Percentiles rank a stretch among this genome's conserved stretches.
These are phyloP conservation scores for Anacardium occidentale DNA, from an alignment of 345 rosid species.

Conservation along the genomic window DNA sequence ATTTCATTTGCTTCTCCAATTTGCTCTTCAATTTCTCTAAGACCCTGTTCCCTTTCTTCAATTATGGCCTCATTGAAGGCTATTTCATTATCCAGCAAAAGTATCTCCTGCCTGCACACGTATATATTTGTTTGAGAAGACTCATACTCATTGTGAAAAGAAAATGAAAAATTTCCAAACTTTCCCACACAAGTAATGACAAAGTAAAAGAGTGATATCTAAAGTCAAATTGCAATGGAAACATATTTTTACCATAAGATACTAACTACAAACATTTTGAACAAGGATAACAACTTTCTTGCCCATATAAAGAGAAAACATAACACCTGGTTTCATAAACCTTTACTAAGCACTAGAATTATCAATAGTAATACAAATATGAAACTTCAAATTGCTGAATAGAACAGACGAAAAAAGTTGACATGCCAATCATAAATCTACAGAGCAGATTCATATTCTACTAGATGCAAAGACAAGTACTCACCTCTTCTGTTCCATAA, in stretches of 20 bases:
- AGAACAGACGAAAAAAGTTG: not conserved
- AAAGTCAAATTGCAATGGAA: not conserved
- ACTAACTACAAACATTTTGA: not conserved
- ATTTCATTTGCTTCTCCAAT: conserved; percentile 67
- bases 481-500: conserved; percentile 50
- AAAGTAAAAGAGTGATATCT: not conserved
- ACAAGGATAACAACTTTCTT: not conserved
- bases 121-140: not conserved
- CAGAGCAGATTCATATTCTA: not conserved
- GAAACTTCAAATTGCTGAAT: conserved; percentile 5
- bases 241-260: not conserved
- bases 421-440: not conserved
- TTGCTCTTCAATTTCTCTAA: conserved; percentile 57
- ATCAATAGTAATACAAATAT: not conserved
- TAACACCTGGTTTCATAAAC: not conserved
- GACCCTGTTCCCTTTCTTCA: conserved; percentile 69
- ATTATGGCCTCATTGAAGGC: conserved; percentile 68
- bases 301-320: not conserved
- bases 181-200: conserved; percentile 12
- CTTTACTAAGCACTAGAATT: not conserved
- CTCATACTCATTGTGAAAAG: not conserved
- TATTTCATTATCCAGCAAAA: conserved; percentile 60
- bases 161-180: not conserved
- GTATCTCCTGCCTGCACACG: conserved; percentile 47
- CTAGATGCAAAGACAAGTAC: not conserved